phyloP scores from a whole-genome alignment of 176 grass and related monocot species.

The Carex cristatella region DNA sequence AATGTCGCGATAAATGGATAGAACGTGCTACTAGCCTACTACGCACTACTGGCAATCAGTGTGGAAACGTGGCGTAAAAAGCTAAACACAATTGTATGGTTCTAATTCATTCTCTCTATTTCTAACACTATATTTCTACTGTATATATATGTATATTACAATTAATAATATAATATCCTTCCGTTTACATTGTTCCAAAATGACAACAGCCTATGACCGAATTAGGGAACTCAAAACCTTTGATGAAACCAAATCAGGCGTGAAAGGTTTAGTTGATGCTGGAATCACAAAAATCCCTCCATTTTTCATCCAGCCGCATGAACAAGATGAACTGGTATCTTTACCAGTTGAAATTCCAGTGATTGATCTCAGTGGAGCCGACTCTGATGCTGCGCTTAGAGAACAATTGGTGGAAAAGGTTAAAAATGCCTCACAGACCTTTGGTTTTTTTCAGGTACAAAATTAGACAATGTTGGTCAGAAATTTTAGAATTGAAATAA shows the following conservation, averaged over 20 bases:
- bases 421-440: slow-evolving; percentile 15
- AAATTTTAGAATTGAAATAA: neutral
- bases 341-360: slow-evolving; percentile 29
- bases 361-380: slow-evolving; percentile 29
- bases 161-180: too few species aligned
- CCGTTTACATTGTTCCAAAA: neutral
- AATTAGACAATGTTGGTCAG: too few species aligned
- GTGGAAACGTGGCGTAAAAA: too few species aligned
- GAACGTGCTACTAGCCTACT: too few species aligned
- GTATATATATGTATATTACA: too few species aligned
- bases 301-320: slow-evolving; percentile 21
- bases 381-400: neutral
- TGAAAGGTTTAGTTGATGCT: slow-evolving; percentile 50
- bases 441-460: slow-evolving; percentile 44
- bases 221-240: slow-evolving; percentile 34
- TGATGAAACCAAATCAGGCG: slow-evolving; percentile 57
- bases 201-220: slow-evolving; percentile 20
- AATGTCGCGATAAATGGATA: too few species aligned
- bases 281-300: slow-evolving; percentile 25
- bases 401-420: neutral
- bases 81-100: too few species aligned
- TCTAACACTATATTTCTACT: too few species aligned
- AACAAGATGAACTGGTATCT: neutral
- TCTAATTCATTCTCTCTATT: too few species aligned
- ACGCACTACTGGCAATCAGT: too few species aligned